Evolutionary conservation across 441 rosid species (phyloP).

Genomic region (Aquilaria agallochum): DNA sequence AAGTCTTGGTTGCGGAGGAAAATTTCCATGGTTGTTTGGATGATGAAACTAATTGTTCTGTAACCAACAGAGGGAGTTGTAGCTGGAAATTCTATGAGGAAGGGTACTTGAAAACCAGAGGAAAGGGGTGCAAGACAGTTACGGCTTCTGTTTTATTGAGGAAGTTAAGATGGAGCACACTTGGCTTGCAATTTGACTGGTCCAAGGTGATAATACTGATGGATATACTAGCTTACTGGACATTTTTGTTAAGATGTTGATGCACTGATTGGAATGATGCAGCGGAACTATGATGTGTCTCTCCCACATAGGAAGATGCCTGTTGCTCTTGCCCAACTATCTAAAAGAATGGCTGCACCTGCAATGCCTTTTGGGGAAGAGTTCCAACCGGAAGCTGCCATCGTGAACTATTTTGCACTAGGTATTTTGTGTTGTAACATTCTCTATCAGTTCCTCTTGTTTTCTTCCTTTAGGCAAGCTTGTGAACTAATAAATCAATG

Average conservation of each 20-base stretch:
- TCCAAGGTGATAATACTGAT: conserved; percentile 50
- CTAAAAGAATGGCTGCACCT: conserved; percentile 64
- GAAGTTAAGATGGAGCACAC: conserved; percentile 92
- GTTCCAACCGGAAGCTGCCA: conserved; percentile 86
- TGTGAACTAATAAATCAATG: no score
- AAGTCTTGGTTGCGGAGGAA: conserved; percentile 48
- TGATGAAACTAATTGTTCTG: conserved; percentile 22
- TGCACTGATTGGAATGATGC: conserved; percentile 13
- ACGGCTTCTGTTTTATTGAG: conserved; percentile 49
- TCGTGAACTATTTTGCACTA: conserved; percentile 80
- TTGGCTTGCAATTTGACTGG: conserved; percentile 94
- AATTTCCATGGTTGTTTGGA: conserved; percentile 17
- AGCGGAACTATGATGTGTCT: conserved; percentile 77
- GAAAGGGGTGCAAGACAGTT: conserved; percentile 36
- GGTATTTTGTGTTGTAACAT: conserved; percentile 30
- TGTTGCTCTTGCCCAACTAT: conserved; percentile 60
- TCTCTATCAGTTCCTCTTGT: no score
- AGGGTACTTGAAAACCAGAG: conserved; percentile 22
- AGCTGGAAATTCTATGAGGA: conserved; percentile 60
- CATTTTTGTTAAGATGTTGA: background rate
- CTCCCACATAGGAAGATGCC: conserved; percentile 87
- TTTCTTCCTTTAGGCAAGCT: no score
- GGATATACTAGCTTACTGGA: background rate
- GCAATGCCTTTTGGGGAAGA: conserved; percentile 80
- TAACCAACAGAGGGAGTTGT: conserved; percentile 19